A percentile compares a stretch with the other conserved stretches of the same genome.
Evolutionary conservation across 2,329 filamentous ascomycete genomes (phyloP).

Genomic region (Arthrobotrys sphaeroides): DNA sequence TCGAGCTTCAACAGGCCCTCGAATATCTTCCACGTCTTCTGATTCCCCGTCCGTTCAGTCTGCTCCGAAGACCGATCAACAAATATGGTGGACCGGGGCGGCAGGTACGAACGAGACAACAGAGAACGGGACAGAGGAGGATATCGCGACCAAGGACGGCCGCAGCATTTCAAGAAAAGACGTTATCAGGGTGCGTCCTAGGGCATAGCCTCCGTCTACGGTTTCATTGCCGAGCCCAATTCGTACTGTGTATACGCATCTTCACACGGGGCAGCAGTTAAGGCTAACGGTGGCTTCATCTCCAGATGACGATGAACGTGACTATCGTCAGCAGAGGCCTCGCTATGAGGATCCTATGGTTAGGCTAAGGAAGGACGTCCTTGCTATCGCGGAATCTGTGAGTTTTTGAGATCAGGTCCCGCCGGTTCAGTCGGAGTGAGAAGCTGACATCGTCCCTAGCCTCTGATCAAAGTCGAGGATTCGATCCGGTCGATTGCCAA

Average conservation of each 20-base stretch:
- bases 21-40: background rate
- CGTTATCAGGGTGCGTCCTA: slow-evolving; percentile 49
- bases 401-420: background rate
- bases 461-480: slow-evolving; percentile 79
- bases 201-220: background rate
- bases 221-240: slow-evolving; percentile 10
- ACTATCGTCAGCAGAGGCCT: slow-evolving; percentile 68
- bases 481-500: slow-evolving; percentile 79
- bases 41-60: background rate
- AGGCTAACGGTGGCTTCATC: slow-evolving; percentile 11
- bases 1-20: background rate
- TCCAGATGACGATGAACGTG: slow-evolving; percentile 70
- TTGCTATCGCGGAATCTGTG: slow-evolving; percentile 81
- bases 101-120: slow-evolving; percentile 48
- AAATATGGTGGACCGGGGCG: slow-evolving; percentile 52
- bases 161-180: slow-evolving; percentile 51
- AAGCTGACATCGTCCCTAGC: slow-evolving; percentile 59
- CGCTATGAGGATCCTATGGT: slow-evolving; percentile 76
- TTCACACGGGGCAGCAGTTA: background rate
- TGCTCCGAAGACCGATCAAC: background rate
- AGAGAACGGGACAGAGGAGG: slow-evolving; percentile 45
- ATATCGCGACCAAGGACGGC: slow-evolving; percentile 45
- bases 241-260: background rate
- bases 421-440: background rate
- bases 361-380: slow-evolving; percentile 78